Conservation (phyloP, 2,329 filamentous ascomycete species). For the Lojkania enalia region DNA sequence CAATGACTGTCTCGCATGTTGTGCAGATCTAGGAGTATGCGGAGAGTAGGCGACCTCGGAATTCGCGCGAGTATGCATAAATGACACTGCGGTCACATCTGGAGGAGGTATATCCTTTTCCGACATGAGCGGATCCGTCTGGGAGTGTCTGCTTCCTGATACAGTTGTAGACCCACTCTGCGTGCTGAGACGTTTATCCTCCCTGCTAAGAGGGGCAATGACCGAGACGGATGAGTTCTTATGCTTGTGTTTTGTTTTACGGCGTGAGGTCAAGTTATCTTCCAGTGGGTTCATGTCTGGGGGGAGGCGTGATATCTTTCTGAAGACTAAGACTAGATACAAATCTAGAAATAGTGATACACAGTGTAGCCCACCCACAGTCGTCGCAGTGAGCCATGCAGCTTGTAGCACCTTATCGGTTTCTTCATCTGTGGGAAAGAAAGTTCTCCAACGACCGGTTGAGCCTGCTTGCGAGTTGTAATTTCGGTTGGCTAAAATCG, state of each 20-base stretch:
- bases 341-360: constrained; percentile 70
- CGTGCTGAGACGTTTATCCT: constrained; percentile 60
- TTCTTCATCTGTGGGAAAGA: constrained; percentile 61
- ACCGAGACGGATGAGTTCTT: constrained; percentile 62
- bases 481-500: constrained; percentile 58
- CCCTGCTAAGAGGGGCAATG: constrained; percentile 45
- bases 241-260: constrained; percentile 68
- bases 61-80: constrained; percentile 76
- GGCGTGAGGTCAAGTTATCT: constrained; percentile 74
- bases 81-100: constrained; percentile 64
- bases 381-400: constrained; percentile 69
- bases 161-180: constrained; percentile 51
- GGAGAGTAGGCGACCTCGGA: constrained; percentile 58
- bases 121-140: constrained; percentile 32
- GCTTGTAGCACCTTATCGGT: constrained; percentile 65
- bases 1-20: constrained; percentile 60
- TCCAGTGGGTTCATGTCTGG: constrained; percentile 96
- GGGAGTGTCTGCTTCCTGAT: constrained; percentile 38
- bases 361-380: constrained; percentile 68
- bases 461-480: constrained; percentile 51
- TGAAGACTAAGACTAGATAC: constrained; percentile 78
- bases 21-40: constrained; percentile 55
- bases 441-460: constrained; percentile 66
- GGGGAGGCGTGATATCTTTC: constrained; percentile 77
- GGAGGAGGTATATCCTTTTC: constrained; percentile 36